Evolutionary conservation across 2,329 filamentous ascomycete genomes (phyloP), one percentile per base, ranked within the genome.

Genomic region (Hymenoscyphus linearis): DNA sequence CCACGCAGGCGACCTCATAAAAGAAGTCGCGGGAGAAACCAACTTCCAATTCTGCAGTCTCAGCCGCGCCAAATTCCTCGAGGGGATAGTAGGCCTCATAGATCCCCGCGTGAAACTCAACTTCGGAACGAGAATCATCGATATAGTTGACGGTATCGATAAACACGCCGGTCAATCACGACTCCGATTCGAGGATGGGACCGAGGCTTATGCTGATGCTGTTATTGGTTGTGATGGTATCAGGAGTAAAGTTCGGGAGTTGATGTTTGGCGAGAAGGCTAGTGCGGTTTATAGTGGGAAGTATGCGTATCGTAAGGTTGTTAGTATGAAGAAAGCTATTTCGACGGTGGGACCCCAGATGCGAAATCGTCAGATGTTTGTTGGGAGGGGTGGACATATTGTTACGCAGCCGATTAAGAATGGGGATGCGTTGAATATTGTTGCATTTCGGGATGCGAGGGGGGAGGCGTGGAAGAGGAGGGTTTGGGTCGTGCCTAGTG

Each of bases 221-320:
- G 80, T 84, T 1, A 74, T 88, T 55, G 85, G 82, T 3, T 85
- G 83, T 67, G 85, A 88, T 71, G 85, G 85, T 0, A 85, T 88
- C 69, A 82, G 82, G 66, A 84, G 81, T 0, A 74, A 76, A 2
- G 76, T 82, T 6, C 76, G 85, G 4, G 69, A 77, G 18, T 68
- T 82, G 12, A 71, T 88, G 3, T 74, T 86, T 4, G 81, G 80
- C 1, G 70, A 76, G 2, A 72, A 75, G 25, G 73, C 78, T 0
- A 69, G 77, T 27, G 76, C 84, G 0, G 70, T 76, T 1, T 88
- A 84, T 69, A 80, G 78, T 1, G 75, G 80, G 37, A 84, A 85
- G 64, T 82, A 82, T 70, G 85, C 82, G 47, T 88, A 85, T 72
- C 78, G 86, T 2, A 80, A 80, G 0, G 72, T 88, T 1, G 75